phyloP scores from a whole-genome alignment of 345 rosid genomes.

The Eucalyptus viminalis region DNA sequence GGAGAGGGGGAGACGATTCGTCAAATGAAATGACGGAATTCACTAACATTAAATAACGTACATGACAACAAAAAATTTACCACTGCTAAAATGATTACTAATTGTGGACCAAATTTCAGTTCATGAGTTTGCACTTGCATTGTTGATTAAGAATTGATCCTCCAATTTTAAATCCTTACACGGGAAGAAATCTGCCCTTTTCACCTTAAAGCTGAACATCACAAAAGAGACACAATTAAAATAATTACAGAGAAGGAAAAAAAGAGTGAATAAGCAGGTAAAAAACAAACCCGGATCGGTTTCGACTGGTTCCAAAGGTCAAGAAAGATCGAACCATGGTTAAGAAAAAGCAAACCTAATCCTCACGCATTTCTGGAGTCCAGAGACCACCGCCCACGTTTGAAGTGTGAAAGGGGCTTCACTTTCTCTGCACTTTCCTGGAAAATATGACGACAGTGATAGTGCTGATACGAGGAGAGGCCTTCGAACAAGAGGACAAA shows the following conservation, averaged over 20 bases:
- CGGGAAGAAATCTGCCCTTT: background rate
- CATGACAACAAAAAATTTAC: background rate
- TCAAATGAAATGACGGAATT: background rate
- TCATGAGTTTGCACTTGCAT: background rate
- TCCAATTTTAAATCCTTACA: background rate
- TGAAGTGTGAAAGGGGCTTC: background rate
- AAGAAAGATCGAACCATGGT: background rate
- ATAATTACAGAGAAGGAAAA: background rate
- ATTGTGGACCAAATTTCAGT: background rate
- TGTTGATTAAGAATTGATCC: background rate
- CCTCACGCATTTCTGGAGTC: background rate
- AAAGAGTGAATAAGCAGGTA: background rate
- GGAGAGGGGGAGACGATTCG: background rate
- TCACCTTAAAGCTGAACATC: background rate
- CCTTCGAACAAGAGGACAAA: background rate
- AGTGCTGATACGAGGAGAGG: background rate
- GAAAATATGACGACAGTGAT: background rate
- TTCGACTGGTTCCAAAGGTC: background rate
- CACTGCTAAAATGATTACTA: background rate
- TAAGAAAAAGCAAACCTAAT: background rate
- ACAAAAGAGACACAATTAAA: background rate
- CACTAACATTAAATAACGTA: background rate
- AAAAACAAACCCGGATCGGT: background rate
- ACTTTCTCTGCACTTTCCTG: background rate
- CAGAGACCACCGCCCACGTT: background rate